These are phyloP conservation scores for Dactylellina drechsleri DNA, from an alignment of 2,329 filamentous ascomycete genomes.

Conservation along the genomic window DNA sequence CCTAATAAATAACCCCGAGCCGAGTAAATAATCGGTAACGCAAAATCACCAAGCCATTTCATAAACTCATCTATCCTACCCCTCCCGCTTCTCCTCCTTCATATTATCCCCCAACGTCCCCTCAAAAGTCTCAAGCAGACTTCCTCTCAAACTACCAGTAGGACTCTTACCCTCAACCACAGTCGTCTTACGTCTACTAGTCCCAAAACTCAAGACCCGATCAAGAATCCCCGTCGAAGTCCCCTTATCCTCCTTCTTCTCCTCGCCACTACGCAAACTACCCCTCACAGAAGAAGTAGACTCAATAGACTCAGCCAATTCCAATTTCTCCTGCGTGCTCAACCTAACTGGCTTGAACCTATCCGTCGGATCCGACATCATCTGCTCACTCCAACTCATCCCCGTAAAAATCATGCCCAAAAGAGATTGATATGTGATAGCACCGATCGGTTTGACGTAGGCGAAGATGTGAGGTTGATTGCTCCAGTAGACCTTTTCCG, in stretches of 20 bases:
- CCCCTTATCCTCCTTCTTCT: neutral
- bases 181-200: slow-evolving; percentile 30
- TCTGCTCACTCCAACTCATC: slow-evolving; percentile 27
- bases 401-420: slow-evolving; percentile 16
- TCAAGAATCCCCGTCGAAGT: slow-evolving; percentile 29
- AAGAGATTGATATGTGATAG: slow-evolving; percentile 28
- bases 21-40: too few relatives aligned
- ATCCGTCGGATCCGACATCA: slow-evolving; percentile 39
- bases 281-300: neutral
- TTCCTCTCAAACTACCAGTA: slow-evolving; percentile 30
- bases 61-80: neutral
- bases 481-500: slow-evolving; percentile 35
- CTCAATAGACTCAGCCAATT: slow-evolving; percentile 26
- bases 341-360: slow-evolving; percentile 23
- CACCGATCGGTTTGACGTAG: slow-evolving; percentile 38
- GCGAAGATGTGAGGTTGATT: slow-evolving; percentile 36
- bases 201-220: slow-evolving; percentile 20
- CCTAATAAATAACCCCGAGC: too few relatives aligned
- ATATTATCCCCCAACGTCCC: neutral
- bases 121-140: slow-evolving; percentile 22
- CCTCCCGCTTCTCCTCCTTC: slow-evolving; percentile 25
- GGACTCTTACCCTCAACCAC: slow-evolving; percentile 35
- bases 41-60: neutral
- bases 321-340: slow-evolving; percentile 41
- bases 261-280: neutral